These are phyloP conservation scores for Trypanosoma platydactyli DNA, from an alignment of 208 protist genomes.

Conservation along the genomic window DNA sequence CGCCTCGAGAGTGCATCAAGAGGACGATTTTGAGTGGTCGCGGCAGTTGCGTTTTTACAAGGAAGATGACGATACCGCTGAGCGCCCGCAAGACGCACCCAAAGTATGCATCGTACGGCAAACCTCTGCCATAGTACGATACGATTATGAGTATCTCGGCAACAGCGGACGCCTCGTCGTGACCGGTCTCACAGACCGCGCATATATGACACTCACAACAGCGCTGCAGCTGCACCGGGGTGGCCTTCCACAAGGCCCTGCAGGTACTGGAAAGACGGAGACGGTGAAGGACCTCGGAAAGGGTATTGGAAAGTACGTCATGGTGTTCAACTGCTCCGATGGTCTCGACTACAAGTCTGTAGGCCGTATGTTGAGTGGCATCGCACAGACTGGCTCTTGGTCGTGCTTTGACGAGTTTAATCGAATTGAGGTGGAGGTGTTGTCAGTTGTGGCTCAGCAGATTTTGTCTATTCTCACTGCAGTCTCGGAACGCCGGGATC, in stretches of 20 bases:
- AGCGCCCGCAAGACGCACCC: conserved; percentile 29
- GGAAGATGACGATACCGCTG: conserved; percentile 64
- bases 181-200: conserved; percentile 97
- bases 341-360: conserved; percentile 97
- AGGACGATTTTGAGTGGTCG: conserved; percentile 97
- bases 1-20: conserved; percentile 63
- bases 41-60: conserved; percentile 96
- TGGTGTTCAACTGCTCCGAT: conserved; percentile 99
- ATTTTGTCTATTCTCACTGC: conserved; percentile 94
- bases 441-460: conserved; percentile 98
- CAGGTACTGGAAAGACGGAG: conserved; percentile 99
- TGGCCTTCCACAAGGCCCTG: conserved; percentile 95
- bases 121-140: conserved; percentile 90
- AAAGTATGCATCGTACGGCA: conserved; percentile 92
- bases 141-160: conserved; percentile 98
- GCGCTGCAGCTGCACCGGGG: conserved; percentile 95
- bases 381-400: conserved; percentile 98
- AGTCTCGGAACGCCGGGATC: conserved; percentile 68
- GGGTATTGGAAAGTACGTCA: conserved; percentile 96
- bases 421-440: conserved; percentile 97
- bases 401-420: conserved; percentile 99
- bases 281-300: conserved; percentile 99
- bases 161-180: conserved; percentile 97
- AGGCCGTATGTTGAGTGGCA: conserved; percentile 94
- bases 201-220: conserved; percentile 98